A percentile compares a stretch with the other conserved stretches of the same genome.
Evolutionary conservation across 2,329 filamentous ascomycete species (phyloP).

Genomic region (Fusarium pseudoanthophilum): DNA sequence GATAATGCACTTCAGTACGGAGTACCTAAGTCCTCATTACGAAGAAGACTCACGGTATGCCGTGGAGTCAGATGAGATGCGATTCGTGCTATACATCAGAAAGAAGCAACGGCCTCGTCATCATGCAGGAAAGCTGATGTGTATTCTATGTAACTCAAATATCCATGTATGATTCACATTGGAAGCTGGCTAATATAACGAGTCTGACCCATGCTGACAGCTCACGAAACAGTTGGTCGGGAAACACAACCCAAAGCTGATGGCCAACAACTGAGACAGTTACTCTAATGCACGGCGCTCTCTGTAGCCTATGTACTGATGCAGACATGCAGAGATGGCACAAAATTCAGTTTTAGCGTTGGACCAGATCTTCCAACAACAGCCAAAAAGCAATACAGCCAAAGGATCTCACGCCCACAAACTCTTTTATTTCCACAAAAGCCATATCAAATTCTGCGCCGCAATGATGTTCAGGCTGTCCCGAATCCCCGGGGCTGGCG

Average conservation of each 20-base stretch:
- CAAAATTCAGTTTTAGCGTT: background rate
- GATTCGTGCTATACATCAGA: background rate
- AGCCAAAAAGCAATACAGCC: constrained; percentile 16
- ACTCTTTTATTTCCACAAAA: constrained; percentile 2
- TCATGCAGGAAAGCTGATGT: background rate
- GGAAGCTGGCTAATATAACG: background rate
- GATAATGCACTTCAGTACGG: background rate
- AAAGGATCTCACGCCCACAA: constrained; percentile 37
- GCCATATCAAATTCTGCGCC: background rate
- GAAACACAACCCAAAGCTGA: background rate
- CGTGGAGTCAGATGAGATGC: background rate
- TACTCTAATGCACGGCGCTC: background rate
- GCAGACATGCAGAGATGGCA: background rate
- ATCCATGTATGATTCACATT: background rate
- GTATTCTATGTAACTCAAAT: background rate
- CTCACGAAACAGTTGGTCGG: background rate
- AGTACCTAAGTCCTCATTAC: background rate
- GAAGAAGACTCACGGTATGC: background rate
- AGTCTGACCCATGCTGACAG: constrained; percentile 1
- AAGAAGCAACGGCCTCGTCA: background rate
- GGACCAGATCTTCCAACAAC: background rate
- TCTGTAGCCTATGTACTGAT: background rate
- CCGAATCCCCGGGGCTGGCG: constrained; percentile 38
- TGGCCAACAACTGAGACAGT: constrained; percentile 9
- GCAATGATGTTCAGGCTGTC: background rate